Percentiles rank a stretch among this genome's conserved stretches.
These are phyloP conservation scores for Populus hybrid DNA, from an alignment of 441 rosid genomes.

Conservation along the genomic window DNA sequence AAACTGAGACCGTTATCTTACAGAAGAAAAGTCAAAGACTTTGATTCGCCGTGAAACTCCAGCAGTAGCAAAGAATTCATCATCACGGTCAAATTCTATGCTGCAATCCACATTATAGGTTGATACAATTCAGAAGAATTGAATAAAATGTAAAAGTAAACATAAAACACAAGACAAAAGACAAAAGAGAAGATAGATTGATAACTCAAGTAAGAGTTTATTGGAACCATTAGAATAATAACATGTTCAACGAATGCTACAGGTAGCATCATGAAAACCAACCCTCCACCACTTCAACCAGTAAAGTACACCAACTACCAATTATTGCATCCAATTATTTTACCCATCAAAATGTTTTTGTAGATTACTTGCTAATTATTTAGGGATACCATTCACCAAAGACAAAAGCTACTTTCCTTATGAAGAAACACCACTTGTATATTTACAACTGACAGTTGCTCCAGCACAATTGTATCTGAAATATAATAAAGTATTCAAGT, in stretches of 20 bases:
- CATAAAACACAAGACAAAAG: neutral
- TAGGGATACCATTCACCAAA: neutral
- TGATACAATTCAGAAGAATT: slow-evolving; percentile 5
- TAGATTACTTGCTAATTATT: neutral
- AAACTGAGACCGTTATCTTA: slow-evolving; percentile 34
- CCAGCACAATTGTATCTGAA: neutral
- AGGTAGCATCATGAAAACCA: neutral
- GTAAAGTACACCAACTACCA: neutral
- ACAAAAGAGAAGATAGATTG: neutral
- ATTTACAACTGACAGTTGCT: neutral
- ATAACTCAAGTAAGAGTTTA: neutral
- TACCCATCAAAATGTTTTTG: neutral
- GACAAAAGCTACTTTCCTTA: neutral
- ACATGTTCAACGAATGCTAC: neutral
- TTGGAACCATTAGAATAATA: neutral
- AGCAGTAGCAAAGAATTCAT: slow-evolving; percentile 95
- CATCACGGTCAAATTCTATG: slow-evolving; percentile 97
- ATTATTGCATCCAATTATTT: neutral
- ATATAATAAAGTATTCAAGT: neutral
- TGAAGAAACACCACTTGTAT: neutral
- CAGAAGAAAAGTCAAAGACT: slow-evolving; percentile 91
- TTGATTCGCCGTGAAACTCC: slow-evolving; percentile 97
- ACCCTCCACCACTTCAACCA: neutral
- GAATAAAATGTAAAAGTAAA: neutral
- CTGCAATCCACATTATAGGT: slow-evolving; percentile 42